Evolutionary conservation across 306 rosid genomes (phyloP).

Genomic region (Citrullus mucosospermus): DNA sequence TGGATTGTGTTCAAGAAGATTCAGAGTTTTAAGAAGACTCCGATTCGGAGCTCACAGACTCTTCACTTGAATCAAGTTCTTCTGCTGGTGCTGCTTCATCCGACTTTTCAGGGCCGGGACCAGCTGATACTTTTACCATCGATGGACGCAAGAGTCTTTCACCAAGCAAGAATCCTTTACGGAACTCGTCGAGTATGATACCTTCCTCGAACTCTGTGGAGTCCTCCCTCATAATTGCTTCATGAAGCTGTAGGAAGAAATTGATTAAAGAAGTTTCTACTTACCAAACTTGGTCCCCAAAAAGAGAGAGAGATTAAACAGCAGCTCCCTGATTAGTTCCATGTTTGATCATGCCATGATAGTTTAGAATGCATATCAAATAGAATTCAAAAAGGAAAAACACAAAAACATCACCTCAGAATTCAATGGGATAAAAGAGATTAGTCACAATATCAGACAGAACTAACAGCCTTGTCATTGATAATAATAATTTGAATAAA

Average conservation of each 20-base stretch:
- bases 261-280: not conserved
- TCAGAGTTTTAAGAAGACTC: constrained; percentile 19
- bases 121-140: constrained; percentile 97
- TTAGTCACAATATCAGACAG: not conserved
- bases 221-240: constrained; percentile 94
- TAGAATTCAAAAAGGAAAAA: not conserved
- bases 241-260: constrained; percentile 52
- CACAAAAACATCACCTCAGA: not conserved
- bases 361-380: not conserved
- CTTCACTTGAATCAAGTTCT: constrained; percentile 31
- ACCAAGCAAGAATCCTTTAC: constrained; percentile 78
- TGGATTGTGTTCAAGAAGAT: not conserved
- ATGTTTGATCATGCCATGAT: not conserved
- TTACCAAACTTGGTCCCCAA: not conserved
- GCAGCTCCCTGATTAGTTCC: not conserved
- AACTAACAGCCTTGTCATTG: not conserved
- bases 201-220: constrained; percentile 71
- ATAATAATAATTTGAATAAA: not conserved
- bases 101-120: constrained; percentile 77
- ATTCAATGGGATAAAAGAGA: not conserved
- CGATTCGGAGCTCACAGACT: constrained; percentile 17
- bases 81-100: constrained; percentile 31
- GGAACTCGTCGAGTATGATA: constrained; percentile 60
- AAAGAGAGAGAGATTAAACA: not conserved
- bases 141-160: constrained; percentile 84